Percentiles rank a stretch among this genome's conserved stretches.
phyloP scores from a whole-genome alignment of 2,329 filamentous ascomycete genomes.

The Fusarium vanettenii region DNA sequence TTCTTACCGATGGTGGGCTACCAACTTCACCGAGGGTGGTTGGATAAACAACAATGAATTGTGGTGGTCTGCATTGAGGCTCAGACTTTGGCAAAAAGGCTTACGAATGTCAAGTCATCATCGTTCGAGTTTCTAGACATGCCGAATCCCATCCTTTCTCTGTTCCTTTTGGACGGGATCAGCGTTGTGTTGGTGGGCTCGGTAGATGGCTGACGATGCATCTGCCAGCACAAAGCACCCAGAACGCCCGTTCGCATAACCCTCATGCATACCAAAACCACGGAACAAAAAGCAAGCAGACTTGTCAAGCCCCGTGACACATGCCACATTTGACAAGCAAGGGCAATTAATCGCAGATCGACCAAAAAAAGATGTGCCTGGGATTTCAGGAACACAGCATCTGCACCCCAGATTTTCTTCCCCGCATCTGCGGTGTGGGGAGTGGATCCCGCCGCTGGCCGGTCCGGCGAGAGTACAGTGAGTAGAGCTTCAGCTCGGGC shows the following conservation, averaged over 20 bases:
- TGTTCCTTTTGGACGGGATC: neutral
- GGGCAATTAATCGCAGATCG: neutral
- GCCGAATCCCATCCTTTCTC: neutral
- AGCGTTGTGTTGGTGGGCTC: neutral
- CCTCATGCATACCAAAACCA: neutral
- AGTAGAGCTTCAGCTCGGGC: neutral
- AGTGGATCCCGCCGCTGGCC: conserved; percentile 20
- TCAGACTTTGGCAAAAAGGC: neutral
- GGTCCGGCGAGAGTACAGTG: neutral
- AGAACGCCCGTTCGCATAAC: neutral
- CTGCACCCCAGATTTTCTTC: conserved; percentile 44
- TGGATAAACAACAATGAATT: neutral
- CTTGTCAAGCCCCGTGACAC: conserved; percentile 1
- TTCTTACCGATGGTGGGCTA: neutral
- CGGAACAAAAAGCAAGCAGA: neutral
- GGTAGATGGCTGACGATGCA: neutral
- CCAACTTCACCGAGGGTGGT: neutral
- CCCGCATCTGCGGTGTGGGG: conserved; percentile 34
- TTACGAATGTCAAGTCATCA: neutral
- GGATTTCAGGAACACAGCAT: conserved; percentile 15
- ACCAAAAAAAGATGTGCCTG: neutral
- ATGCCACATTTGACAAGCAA: conserved; percentile 1
- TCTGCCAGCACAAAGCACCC: neutral
- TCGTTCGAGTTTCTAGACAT: neutral
- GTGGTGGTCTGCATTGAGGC: neutral